phyloP scores from a whole-genome alignment of 1,139 yeast species.

The Eremothecium coryli region DNA sequence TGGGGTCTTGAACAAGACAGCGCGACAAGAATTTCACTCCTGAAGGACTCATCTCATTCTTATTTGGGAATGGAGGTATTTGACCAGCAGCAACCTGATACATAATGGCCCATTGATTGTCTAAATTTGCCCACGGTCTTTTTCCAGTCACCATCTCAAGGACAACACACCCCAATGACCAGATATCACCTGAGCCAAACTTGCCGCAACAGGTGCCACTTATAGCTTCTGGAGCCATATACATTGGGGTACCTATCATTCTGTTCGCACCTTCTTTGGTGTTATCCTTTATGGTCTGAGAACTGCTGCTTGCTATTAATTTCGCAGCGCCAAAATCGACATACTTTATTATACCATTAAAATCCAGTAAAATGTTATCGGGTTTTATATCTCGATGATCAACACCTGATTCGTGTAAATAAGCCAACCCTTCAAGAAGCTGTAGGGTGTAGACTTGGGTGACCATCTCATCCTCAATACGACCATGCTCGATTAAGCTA shows the following conservation, averaged over 20 bases:
- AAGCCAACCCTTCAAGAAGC: slow-evolving; percentile 91
- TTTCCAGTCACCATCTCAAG: slow-evolving; percentile 78
- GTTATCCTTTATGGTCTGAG: slow-evolving; percentile 15
- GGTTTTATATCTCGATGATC: slow-evolving; percentile 97
- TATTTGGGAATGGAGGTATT: slow-evolving; percentile 72
- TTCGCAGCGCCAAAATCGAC: slow-evolving; percentile 98
- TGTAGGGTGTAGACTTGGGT: slow-evolving; percentile 85
- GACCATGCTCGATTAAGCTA: slow-evolving; percentile 72
- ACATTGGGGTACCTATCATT: slow-evolving; percentile 97
- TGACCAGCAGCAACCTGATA: slow-evolving; percentile 96
- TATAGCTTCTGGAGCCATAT: slow-evolving; percentile 96
- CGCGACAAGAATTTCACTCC: slow-evolving; percentile 66
- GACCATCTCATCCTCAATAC: slow-evolving; percentile 92
- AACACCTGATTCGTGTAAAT: slow-evolving; percentile 90
- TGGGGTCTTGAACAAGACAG: slow-evolving; percentile 79
- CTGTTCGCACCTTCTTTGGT: slow-evolving; percentile 17
- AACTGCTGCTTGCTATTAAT: slow-evolving; percentile 58
- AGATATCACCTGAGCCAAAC: slow-evolving; percentile 60
- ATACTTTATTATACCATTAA: slow-evolving; percentile 85
- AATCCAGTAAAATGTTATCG: slow-evolving; percentile 83
- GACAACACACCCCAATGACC: slow-evolving; percentile 80
- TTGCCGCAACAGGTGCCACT: slow-evolving; percentile 74
- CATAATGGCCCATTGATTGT: slow-evolving; percentile 98
- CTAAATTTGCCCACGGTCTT: slow-evolving; percentile 84
- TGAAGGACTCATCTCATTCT: slow-evolving; percentile 64